Base-by-base conservation (phyloP, 2,329 filamentous ascomycete species). In the Scedosporium minutisporum region DNA sequence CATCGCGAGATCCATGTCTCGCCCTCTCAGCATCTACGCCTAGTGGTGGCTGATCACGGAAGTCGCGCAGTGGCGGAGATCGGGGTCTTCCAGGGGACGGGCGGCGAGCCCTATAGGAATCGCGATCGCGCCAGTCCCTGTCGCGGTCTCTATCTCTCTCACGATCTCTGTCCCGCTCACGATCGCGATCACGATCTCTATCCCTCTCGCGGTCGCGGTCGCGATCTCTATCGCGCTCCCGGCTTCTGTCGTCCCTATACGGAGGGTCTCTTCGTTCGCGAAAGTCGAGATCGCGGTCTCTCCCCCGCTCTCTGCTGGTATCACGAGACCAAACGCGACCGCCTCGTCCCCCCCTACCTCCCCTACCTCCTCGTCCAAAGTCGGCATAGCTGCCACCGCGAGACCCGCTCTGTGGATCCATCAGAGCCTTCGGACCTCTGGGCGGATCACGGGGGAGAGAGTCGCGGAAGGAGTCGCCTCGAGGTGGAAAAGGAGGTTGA, bases 371-470 rank as follows among this genome's bases (percentile, higher is more conserved):
- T 53, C 75, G 71, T 63, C 79, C 79, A 67, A 86, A 87, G 61
- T 91, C 89, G 25, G 84, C 81, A 2, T 87, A 90, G 7, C 84
- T 85, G 63, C 86, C 82, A 53, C 87, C 87, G 63, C 89, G 82
- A 14, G 86, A 87, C 33, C 86, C 86, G 66, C 82, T 84, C n/a
- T 85, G 82, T 33, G 84, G 76, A 65, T 93, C 90, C 64, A 89
- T 82, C 63, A 92, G 77, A 3, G 89, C 90, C 73, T 93, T 91
- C 10, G 92, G 91, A 0, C 90, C 92, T 63, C 91, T 83, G 3
- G 92, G 92, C 1, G 90, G 87, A 66, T 96, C 90, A 66, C 88
- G 82, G 12, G 82, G 44, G 3, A 67, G 63, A 42, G 63, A 63
- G 29, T 66, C 79, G 33, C 78, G 72, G 71, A 81, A 66, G 67